Conservation (phyloP, 768 basidiomycete genomes). For the Rubroboletus satanas region DNA sequence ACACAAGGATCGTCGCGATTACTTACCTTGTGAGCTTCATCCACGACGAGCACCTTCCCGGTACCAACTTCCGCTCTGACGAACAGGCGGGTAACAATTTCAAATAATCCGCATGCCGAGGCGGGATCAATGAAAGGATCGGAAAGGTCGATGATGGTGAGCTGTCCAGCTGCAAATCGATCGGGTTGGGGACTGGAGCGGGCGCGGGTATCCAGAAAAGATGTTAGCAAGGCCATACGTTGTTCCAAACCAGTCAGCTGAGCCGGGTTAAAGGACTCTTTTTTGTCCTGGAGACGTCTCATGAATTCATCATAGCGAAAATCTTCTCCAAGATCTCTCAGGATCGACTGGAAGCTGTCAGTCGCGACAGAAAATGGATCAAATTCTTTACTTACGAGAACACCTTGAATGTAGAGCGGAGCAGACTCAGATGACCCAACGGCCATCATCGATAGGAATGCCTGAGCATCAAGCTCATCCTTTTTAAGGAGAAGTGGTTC, state of each 20-base stretch:
- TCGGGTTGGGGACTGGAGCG: constrained; percentile 3
- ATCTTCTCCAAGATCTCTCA: constrained; percentile 59
- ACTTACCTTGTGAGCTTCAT: constrained; percentile 70
- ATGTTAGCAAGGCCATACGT: constrained; percentile 55
- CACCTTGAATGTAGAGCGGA: constrained; percentile 65
- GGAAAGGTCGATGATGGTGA: constrained; percentile 69
- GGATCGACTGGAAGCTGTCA: constrained; percentile 42
- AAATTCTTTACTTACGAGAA: constrained; percentile 46
- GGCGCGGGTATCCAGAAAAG: constrained; percentile 45
- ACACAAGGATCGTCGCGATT: background rate
- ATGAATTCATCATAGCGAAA: constrained; percentile 53
- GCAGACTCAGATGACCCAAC: constrained; percentile 56
- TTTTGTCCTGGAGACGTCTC: constrained; percentile 41
- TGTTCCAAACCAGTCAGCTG: constrained; percentile 59
- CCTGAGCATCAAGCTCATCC: constrained; percentile 62
- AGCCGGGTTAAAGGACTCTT: constrained; percentile 50
- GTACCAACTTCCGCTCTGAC: constrained; percentile 55
- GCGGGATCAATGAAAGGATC: constrained; percentile 69
- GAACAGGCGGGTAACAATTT: constrained; percentile 64
- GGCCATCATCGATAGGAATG: constrained; percentile 74
- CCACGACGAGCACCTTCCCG: constrained; percentile 67
- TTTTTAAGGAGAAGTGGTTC: constrained; percentile 53
- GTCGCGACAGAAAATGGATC: background rate
- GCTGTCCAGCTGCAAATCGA: constrained; percentile 52
- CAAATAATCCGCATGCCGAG: constrained; percentile 67